phyloP scores from a whole-genome alignment of 306 rosid genomes.

The Quercus aquifolioides region DNA sequence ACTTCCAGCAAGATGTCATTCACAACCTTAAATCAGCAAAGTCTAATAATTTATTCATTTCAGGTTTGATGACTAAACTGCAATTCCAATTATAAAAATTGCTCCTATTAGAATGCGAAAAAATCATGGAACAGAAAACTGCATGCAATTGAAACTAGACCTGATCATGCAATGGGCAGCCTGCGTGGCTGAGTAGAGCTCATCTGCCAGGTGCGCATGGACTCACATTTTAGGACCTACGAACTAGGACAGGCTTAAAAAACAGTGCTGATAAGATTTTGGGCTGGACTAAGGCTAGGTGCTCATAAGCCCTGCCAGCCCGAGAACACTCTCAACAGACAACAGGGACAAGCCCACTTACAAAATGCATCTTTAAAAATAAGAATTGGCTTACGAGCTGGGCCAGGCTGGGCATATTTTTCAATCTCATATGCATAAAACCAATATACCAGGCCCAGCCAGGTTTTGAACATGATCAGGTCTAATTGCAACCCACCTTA shows the following conservation, averaged over 20 bases:
- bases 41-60: background rate
- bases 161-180: background rate
- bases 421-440: background rate
- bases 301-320: too few species aligned
- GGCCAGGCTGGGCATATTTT: background rate
- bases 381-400: background rate
- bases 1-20: background rate
- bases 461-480: background rate
- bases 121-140: background rate
- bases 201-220: background rate
- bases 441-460: background rate
- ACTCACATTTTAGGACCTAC: background rate
- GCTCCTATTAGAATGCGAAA: background rate
- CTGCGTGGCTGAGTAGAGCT: background rate
- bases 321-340: too few species aligned
- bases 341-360: too few species aligned
- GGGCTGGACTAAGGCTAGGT: too few species aligned
- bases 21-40: background rate
- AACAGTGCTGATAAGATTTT: background rate
- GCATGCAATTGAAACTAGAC: background rate
- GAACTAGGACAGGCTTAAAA: background rate
- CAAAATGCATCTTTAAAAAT: background rate
- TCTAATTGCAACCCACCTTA: conserved; percentile 11
- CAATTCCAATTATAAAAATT: too few species aligned
- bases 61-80: background rate